phyloP scores from a whole-genome alignment of 768 basidiomycete species.

The Kwoniella sp. region DNA sequence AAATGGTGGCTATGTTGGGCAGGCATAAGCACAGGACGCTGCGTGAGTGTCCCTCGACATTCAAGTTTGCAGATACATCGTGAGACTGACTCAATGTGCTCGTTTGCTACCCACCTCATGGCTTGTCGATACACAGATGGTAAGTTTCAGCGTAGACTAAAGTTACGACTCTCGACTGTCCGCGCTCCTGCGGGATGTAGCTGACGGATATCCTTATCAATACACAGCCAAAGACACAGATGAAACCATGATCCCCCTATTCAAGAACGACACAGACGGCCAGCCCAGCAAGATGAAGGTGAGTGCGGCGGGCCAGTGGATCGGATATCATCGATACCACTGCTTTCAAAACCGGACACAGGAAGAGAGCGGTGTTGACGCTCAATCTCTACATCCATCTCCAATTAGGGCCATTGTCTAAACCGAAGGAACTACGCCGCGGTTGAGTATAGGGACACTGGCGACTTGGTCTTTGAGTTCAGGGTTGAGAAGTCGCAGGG shows the following conservation, averaged over 20 bases:
- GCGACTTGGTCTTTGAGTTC: conserved; percentile 77
- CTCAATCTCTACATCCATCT: background rate
- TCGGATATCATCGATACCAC: background rate
- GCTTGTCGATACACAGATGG: conserved; percentile 11
- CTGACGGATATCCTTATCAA: background rate
- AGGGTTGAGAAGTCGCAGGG: conserved; percentile 85
- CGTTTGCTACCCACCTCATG: background rate
- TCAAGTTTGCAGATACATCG: too few relatives aligned
- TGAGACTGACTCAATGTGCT: background rate
- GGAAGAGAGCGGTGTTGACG: background rate
- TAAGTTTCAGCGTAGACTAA: background rate
- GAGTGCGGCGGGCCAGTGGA: conserved; percentile 2
- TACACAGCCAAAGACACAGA: conserved; percentile 68
- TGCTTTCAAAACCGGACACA: background rate
- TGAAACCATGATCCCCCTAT: conserved; percentile 82
- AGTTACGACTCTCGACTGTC: background rate
- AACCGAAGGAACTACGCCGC: conserved; percentile 79
- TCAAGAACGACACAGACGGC: conserved; percentile 75
- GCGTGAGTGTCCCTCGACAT: conserved; percentile 53
- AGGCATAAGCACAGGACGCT: conserved; percentile 80
- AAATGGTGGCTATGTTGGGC: conserved; percentile 75
- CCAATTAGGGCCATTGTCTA: conserved; percentile 4
- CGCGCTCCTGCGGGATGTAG: background rate
- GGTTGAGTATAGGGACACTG: conserved; percentile 63
- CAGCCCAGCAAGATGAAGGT: conserved; percentile 67